Evolutionary conservation across 257 asterid genomes (phyloP).

Genomic region (Gynochthodes officinalis): DNA sequence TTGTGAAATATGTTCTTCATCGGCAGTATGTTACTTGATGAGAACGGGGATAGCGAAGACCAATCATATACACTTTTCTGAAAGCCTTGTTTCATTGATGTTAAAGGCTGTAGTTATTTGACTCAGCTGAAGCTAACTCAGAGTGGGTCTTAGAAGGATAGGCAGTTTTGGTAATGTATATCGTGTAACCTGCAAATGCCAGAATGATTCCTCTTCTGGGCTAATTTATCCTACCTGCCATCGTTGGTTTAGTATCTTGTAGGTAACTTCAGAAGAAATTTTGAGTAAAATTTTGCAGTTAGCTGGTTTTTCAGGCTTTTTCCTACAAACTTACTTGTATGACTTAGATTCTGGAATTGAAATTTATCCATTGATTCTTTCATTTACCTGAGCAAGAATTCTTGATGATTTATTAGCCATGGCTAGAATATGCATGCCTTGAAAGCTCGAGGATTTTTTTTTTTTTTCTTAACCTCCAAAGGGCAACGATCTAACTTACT

Average conservation of each 20-base stretch:
- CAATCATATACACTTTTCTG: not conserved
- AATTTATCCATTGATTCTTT: too few species aligned
- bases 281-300: conserved; percentile 24
- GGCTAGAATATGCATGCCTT: too few species aligned
- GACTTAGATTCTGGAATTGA: too few species aligned
- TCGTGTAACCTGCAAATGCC: conserved; percentile 1
- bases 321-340: too few species aligned
- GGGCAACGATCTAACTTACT: too few species aligned
- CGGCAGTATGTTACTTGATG: conserved; percentile 37
- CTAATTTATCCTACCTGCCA: too few species aligned
- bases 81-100: not conserved
- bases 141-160: conserved; percentile 15
- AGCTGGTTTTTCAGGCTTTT: conserved; percentile 23
- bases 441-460: too few species aligned
- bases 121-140: conserved; percentile 16
- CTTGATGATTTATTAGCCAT: too few species aligned
- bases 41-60: not conserved
- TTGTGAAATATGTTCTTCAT: conserved; percentile 62
- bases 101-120: conserved; percentile 22
- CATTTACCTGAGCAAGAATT: too few species aligned
- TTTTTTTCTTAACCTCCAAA: too few species aligned
- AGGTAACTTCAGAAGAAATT: conserved; percentile 33
- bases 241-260: conserved; percentile 16
- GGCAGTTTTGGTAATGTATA: conserved; percentile 33
- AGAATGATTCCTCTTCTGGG: conserved; percentile 41